These are phyloP conservation scores for Acacia concinna DNA, from an alignment of 331 rosid species.

Conservation along the genomic window DNA sequence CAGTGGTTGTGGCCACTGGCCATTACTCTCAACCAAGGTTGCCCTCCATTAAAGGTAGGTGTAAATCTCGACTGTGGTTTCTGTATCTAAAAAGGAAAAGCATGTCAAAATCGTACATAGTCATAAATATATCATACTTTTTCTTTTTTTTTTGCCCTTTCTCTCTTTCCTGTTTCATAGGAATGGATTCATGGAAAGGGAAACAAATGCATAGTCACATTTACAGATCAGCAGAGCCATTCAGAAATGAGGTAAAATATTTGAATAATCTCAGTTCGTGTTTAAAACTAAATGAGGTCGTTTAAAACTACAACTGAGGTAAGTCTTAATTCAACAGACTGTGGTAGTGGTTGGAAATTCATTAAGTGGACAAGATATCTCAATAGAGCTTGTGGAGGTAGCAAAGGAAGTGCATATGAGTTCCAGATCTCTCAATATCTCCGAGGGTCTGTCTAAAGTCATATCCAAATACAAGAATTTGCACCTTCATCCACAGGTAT, in stretches of 20 bases:
- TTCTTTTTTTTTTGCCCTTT: neutral
- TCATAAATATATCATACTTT: neutral
- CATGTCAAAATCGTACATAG: neutral
- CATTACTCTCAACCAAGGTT: slow-evolving; percentile 84
- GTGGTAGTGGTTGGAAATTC: slow-evolving; percentile 89
- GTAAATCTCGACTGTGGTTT: neutral
- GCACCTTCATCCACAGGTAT: slow-evolving; percentile 78
- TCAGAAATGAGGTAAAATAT: slow-evolving; percentile 43
- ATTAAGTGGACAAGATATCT: slow-evolving; percentile 83
- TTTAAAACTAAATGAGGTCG: neutral
- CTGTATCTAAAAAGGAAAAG: slow-evolving; percentile 1
- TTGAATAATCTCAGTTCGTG: slow-evolving; percentile 13
- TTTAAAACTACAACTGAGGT: neutral
- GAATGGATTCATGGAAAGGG: slow-evolving; percentile 87
- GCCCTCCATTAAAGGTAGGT: slow-evolving; percentile 72
- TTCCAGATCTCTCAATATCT: slow-evolving; percentile 57
- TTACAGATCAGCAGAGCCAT: slow-evolving; percentile 71
- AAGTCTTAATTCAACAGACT: slow-evolving; percentile 38
- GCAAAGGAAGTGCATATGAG: slow-evolving; percentile 78
- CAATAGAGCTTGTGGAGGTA: slow-evolving; percentile 74
- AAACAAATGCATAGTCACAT: slow-evolving; percentile 87
- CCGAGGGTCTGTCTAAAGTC: slow-evolving; percentile 79
- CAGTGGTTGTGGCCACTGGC: slow-evolving; percentile 90
- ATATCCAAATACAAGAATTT: slow-evolving; percentile 63
- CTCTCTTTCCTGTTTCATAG: slow-evolving; percentile 34